phyloP scores from a whole-genome alignment of 73 alveolate species.

The Stentor roeselii region DNA sequence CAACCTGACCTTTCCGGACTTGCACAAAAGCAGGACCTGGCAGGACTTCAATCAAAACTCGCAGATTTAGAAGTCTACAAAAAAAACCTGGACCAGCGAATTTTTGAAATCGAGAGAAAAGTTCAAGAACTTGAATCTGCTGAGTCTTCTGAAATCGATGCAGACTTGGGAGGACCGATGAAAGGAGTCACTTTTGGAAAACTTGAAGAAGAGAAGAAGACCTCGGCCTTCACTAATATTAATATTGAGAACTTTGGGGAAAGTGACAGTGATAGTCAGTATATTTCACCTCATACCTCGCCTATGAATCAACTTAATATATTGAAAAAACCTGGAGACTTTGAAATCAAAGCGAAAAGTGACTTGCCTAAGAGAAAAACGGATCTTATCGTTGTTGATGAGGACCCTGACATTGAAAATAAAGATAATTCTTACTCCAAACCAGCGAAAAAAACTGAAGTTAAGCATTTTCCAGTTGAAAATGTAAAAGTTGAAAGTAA shows the following conservation, averaged over 20 bases:
- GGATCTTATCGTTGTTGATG: not conserved
- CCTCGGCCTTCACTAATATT: not conserved
- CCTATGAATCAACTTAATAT: conserved; percentile 8
- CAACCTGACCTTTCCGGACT: not conserved
- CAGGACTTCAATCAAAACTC: not conserved
- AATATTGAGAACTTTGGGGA: not conserved
- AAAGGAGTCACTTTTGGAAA: conserved; percentile 23
- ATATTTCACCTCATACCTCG: conserved; percentile 4
- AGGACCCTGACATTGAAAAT: not conserved
- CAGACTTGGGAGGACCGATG: not conserved
- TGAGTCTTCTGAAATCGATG: not conserved
- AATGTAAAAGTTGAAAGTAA: not conserved
- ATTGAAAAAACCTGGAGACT: too few species aligned
- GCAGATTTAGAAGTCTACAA: not conserved
- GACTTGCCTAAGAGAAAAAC: not conserved
- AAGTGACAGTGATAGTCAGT: conserved; percentile 18
- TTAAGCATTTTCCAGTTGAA: not conserved
- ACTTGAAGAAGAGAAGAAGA: not conserved
- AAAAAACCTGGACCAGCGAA: too few species aligned
- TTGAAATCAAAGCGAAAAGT: not conserved
- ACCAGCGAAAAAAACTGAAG: not conserved
- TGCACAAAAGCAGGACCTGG: not conserved
- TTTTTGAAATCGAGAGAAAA: not conserved
- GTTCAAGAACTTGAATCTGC: not conserved
- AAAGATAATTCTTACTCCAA: not conserved